Percentiles rank a stretch among this genome's conserved stretches.
phyloP scores from a whole-genome alignment of 179 eudicot genomes.

The Kewa caespitosa region DNA sequence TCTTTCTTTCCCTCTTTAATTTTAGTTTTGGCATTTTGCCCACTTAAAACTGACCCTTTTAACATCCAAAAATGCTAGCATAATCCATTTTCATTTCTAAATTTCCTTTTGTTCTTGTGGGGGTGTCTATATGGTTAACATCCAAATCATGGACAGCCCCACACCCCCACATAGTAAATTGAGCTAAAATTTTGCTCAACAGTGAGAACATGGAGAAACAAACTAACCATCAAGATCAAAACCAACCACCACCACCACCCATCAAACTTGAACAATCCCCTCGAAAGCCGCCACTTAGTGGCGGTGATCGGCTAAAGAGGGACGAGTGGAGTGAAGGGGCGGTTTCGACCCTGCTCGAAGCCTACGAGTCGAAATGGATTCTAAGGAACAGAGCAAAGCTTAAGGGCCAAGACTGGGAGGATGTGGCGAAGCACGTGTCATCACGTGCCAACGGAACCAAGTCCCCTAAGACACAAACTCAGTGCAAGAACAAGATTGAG shows the following conservation, averaged over 20 bases:
- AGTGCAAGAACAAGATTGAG: conserved; percentile 97
- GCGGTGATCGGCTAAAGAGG: conserved; percentile 62
- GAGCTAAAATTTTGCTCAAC: conserved; percentile 1
- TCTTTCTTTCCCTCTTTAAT: conserved; percentile 20
- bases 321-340: conserved; percentile 99
- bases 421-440: conserved; percentile 80
- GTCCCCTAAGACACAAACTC: conserved; percentile 81
- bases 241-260: too few relatives aligned
- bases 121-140: conserved; percentile 27
- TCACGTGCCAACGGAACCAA: conserved; percentile 51
- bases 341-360: conserved; percentile 68
- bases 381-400: conserved; percentile 90
- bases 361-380: conserved; percentile 84
- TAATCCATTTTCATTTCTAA: conserved; percentile 27
- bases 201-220: conserved; percentile 48
- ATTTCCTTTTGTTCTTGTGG: neutral
- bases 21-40: conserved; percentile 37
- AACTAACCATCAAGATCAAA: conserved; percentile 40
- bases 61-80: conserved; percentile 37
- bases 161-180: conserved; percentile 28
- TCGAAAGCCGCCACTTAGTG: conserved; percentile 31
- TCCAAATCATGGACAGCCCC: conserved; percentile 22
- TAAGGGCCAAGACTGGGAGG: conserved; percentile 97
- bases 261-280: conserved; percentile 32
- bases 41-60: conserved; percentile 28